Conservation (phyloP, 2,329 filamentous ascomycete species). For the Drechmeria coniospora region DNA sequence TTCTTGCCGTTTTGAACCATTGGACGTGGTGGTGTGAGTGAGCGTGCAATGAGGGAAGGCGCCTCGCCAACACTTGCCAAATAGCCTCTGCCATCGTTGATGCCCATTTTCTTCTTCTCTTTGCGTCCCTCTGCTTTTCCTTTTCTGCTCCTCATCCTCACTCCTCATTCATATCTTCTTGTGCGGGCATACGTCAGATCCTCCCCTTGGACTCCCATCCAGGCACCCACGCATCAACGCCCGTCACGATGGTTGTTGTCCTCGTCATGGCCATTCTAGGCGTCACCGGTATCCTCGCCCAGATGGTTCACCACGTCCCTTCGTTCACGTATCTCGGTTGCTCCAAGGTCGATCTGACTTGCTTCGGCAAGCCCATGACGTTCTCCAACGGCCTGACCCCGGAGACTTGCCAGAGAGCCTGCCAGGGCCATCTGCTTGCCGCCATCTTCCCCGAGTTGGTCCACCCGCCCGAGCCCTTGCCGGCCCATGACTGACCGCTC, state of each 20-base stretch:
- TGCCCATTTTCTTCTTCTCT: too few species aligned
- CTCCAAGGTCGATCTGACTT: slow-evolving; percentile 11
- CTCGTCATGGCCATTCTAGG: slow-evolving; percentile 10
- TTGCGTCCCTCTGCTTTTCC: background rate
- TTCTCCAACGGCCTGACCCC: slow-evolving; percentile 10
- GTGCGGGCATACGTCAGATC: background rate
- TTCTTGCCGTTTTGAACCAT: too few species aligned
- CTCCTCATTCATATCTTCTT: slow-evolving; percentile 3
- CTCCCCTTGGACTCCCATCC: slow-evolving; percentile 3
- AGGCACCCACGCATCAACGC: too few species aligned
- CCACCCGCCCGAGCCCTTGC: rapidly evolving
- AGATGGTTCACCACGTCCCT: slow-evolving; percentile 7
- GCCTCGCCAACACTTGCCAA: too few species aligned
- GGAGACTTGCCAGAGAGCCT: slow-evolving; percentile 14
- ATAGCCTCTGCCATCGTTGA: too few species aligned
- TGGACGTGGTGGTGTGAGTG: too few species aligned
- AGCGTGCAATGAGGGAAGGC: too few species aligned
- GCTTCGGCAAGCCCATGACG: slow-evolving; percentile 10
- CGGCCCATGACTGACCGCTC: slow-evolving; percentile 2
- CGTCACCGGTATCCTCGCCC: slow-evolving; percentile 7
- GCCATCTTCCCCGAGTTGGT: slow-evolving; percentile 17
- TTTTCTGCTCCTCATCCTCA: slow-evolving; percentile 1
- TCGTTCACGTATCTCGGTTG: slow-evolving; percentile 14
- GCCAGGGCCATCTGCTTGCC: slow-evolving; percentile 13
- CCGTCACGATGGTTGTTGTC: too few species aligned